Base-by-base conservation (phyloP, 2,329 filamentous ascomycete species). In the Camillea tinctor region DNA sequence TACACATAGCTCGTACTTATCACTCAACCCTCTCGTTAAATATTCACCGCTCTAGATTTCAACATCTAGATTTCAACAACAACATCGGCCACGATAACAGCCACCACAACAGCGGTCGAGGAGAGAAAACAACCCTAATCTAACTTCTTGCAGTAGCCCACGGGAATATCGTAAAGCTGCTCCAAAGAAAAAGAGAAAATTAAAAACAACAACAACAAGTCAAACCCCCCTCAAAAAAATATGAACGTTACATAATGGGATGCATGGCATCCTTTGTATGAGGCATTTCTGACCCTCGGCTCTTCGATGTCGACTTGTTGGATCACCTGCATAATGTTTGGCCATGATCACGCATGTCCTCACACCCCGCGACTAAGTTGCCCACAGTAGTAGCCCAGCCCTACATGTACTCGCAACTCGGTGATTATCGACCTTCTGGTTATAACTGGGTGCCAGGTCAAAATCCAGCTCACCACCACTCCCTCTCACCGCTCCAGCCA, bases 401-500 rank as follows among this genome's bases (percentile, higher is more conserved):
- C 57, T 59, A 62, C 60, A 64, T 62, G 62, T 44, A 59, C 52
- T 60, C 54, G 26, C 53, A 26, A 59, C 52, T 60, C 54, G 26
- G 55, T 59, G 56, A 62, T 62, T 54, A 64, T 58, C 61, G 52
- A 56, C 57, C 59, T 56, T 52, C 57, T 61, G 59, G 40, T 30
- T 24, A 30, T 30, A 13, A 30, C 51, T 62, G 56, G 59, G 57
- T 58, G 61, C 56, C 59, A 30, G 26, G 26, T 30, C 26, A 30
- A 30, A n/a, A n/a, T 30, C 26, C 26, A 30, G 36, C 36, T 44
- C 36, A 44, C 36, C 36, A 44, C 26, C 26, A 11, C 26, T 30
- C 3, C 3, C n/a, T 15, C 36, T 68, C 66, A 68, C 66, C 66
- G 66, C 66, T 66, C 54, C 56, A 60, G 64, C 49, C 50, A 59